Evolutionary conservation across 306 rosid species (phyloP), one percentile per base, ranked within the genome.

Genomic region (Quillaja saponaria): DNA sequence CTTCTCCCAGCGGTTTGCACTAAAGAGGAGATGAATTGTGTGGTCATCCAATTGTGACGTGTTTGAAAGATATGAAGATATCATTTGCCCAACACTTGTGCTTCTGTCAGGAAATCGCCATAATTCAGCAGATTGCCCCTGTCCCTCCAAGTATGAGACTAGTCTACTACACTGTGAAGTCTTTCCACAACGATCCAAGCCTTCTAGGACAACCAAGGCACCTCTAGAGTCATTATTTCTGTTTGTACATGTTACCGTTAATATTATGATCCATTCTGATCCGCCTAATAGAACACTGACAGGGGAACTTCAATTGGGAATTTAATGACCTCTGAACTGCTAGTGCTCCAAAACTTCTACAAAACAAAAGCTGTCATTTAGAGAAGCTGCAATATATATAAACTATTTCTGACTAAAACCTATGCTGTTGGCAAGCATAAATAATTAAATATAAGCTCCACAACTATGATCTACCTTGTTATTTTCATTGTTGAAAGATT

Each of bases 1-100:
- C 70, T 84, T 92, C 74, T 92, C 98, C 98, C 98, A 92, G 37
- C 98, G 90, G 64, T 92, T 92, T 39, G 98, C 96, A 55, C 96
- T 92, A 57, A 92, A 92, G 66, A 92, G 98, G 42, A 88, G 95
- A 76, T 92, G 96, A 60, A 92, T 73, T 2, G 95, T 70, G 54
- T 17, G 95, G 71, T 92, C 99, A 68, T 92, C 96, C 62, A 84
- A 78, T 65, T 92, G 90, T 0, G 99, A 92, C 45, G 88, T 41
- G 42, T 89, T 88, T 12, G 81, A 71, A 66, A 92, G 98, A 76
- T 88, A 92, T 11, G 95, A 71, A 62, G 95, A 89, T 78, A 92
- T 86, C 95, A 86, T 88, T 80, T 89, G 78, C 63, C 96, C 98
- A 28, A 83, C 95, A 49, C 63, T 68, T 0, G 98, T 92, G 13